Evolutionary conservation across 2,329 filamentous ascomycete genomes (phyloP).

Genomic region (Penicillium sp.): DNA sequence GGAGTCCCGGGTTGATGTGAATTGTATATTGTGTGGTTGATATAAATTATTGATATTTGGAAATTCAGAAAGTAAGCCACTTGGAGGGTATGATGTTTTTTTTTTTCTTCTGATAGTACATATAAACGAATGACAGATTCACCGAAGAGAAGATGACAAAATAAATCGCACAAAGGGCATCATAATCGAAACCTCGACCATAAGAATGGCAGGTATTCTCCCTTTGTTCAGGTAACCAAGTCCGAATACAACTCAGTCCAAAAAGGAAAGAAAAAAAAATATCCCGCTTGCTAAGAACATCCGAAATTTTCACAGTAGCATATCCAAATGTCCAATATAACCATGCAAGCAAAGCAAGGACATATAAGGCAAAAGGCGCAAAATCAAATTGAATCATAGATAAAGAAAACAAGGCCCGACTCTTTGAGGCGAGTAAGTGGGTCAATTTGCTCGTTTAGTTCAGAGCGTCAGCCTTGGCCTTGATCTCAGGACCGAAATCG

Average conservation of each 20-base stretch:
- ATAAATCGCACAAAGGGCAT: not conserved
- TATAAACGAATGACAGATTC: not conserved
- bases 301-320: not conserved
- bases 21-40: not conserved
- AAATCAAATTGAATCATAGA: not conserved
- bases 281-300: not conserved
- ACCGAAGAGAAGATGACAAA: not conserved
- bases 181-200: not conserved
- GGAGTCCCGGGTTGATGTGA: no score
- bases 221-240: not conserved
- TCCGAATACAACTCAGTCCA: not conserved
- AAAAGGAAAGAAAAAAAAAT: not conserved
- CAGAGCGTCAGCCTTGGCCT: conserved; percentile 23
- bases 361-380: not conserved
- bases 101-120: not conserved
- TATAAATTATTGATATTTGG: no score
- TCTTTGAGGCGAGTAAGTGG: not conserved
- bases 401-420: not conserved
- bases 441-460: not conserved
- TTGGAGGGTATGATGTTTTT: not conserved
- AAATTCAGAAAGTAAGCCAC: not conserved
- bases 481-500: conserved; percentile 31
- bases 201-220: not conserved
- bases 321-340: not conserved
- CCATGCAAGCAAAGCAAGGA: not conserved